Base-by-base conservation (phyloP, 2,329 filamentous ascomycete genomes). In the Aspergillus latus region DNA sequence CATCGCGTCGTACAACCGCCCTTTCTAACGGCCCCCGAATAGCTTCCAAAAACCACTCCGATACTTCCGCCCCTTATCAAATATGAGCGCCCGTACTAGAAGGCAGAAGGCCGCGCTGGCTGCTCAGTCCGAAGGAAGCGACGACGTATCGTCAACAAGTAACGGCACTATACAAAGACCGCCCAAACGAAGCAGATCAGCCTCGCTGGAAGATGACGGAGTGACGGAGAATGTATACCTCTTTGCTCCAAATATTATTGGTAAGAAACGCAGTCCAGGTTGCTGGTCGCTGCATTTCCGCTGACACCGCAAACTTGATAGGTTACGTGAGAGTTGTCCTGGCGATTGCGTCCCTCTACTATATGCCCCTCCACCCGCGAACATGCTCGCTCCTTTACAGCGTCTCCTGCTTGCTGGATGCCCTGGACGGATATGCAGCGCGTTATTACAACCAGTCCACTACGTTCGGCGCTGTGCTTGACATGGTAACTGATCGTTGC, bases 401-500 rank as follows among this genome's bases (percentile, higher is more conserved):
- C 72, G 79, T 97, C 58, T 97, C 93, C 28, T 97, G 93, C 74
- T 84, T 97, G 42, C 88, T 99, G 63, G 94, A 99, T 73, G 94
- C 93, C 46, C 84, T 97, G 62, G 94, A 99, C 72, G 94, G 94
- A 66, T 88, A 92, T 67, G 92, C 92, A 13, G 94, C 94, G 54
- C 87, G 90, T 46, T 80, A 84, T 67, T 87, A 93, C 72, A 85
- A 96, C 68, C 94, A 99, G 76, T 93, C 90, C 37, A 97, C 94
- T 52, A 89, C 89, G 62, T 99, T 99, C 73, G 94, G 94, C 61
- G 93, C 93, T 32, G 93, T 99, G 32, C 83, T 99, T 62, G 94
- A 99, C 78, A 97, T 97, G 94, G 92, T 99, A 59, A 99, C 94
- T 15, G 94, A 99, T 76, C 88, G 94, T 58, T 97, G 94, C 81